A percentile compares a stretch with the other conserved stretches of the same genome.
Evolutionary conservation across 768 basidiomycete species (phyloP).

Genomic region (Tulasnella sp.): DNA sequence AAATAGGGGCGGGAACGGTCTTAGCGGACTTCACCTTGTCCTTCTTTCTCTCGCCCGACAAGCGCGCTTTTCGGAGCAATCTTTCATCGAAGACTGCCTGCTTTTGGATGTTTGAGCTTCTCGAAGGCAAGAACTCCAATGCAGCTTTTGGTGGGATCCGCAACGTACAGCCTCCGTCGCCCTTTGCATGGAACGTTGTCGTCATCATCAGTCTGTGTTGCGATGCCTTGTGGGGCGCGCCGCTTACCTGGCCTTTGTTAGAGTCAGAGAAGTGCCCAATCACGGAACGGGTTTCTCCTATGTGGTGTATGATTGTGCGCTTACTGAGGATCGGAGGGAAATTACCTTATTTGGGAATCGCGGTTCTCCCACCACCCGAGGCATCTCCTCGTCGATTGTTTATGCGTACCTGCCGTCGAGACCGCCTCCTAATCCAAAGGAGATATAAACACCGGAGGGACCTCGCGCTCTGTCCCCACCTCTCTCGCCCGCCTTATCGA

Average conservation of each 20-base stretch:
- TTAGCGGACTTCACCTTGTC: not conserved
- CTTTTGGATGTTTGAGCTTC: not conserved
- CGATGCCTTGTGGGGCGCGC: not conserved
- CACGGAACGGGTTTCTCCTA: not conserved
- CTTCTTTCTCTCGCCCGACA: not conserved
- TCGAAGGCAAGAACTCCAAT: not conserved
- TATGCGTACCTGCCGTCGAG: not conserved
- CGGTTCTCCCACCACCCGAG: not conserved
- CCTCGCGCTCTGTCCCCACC: not conserved
- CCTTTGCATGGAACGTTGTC: not conserved
- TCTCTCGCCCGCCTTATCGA: not conserved
- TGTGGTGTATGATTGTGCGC: not conserved
- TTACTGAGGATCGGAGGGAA: not conserved
- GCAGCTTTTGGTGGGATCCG: not conserved
- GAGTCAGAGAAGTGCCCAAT: not conserved
- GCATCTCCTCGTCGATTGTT: not conserved
- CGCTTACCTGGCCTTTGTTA: not conserved
- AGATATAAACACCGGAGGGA: not conserved
- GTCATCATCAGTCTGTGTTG: not conserved
- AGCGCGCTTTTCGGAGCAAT: not conserved
- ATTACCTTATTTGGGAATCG: not conserved
- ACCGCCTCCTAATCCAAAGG: not conserved
- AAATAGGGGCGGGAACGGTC: constrained; percentile 1
- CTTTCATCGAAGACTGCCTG: not conserved
- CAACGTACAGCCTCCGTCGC: not conserved